Evolutionary conservation across 805 yeast genomes (phyloP).

Genomic region (Blastobotrys muscicola): DNA sequence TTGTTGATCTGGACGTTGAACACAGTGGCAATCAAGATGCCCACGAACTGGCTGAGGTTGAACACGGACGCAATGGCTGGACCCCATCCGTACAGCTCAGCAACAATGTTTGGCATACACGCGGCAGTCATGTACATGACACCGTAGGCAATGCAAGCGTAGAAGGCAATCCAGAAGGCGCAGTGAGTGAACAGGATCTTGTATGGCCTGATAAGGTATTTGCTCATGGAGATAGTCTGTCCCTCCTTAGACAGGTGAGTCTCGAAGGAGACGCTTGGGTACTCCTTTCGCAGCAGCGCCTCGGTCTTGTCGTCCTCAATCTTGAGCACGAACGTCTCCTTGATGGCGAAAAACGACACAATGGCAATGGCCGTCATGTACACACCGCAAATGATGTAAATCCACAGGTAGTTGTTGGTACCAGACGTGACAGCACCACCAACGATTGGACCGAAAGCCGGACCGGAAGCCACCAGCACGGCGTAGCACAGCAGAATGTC

Average conservation of each 20-base stretch:
- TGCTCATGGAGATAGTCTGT: background rate
- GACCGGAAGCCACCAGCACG: conserved; percentile 11
- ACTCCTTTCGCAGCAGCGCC: conserved; percentile 4
- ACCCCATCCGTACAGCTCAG: conserved; percentile 8
- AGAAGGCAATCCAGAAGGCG: conserved; percentile 7
- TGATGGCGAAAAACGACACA: conserved; percentile 4
- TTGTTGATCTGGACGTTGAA: conserved; percentile 5
- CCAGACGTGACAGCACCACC: conserved; percentile 7
- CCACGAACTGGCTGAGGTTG: conserved; percentile 9
- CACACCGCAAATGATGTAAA: conserved; percentile 6
- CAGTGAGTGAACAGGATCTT: conserved; percentile 7
- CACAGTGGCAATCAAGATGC: conserved; percentile 9
- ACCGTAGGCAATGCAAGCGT: conserved; percentile 9
- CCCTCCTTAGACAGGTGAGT: background rate
- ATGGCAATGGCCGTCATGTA: conserved; percentile 4
- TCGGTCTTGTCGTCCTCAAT: conserved; percentile 6
- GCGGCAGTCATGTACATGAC: conserved; percentile 11
- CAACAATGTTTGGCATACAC: conserved; percentile 6
- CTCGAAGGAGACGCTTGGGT: background rate
- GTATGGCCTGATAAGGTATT: conserved; percentile 10
- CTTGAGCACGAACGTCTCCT: conserved; percentile 9
- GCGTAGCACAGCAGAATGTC: conserved; percentile 10
- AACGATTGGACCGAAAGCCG: conserved; percentile 12
- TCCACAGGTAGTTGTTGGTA: conserved; percentile 3
- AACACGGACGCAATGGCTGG: conserved; percentile 4